Conservation (phyloP, 1,284 basidiomycete species). For the Fomitopsis schrenkii region DNA sequence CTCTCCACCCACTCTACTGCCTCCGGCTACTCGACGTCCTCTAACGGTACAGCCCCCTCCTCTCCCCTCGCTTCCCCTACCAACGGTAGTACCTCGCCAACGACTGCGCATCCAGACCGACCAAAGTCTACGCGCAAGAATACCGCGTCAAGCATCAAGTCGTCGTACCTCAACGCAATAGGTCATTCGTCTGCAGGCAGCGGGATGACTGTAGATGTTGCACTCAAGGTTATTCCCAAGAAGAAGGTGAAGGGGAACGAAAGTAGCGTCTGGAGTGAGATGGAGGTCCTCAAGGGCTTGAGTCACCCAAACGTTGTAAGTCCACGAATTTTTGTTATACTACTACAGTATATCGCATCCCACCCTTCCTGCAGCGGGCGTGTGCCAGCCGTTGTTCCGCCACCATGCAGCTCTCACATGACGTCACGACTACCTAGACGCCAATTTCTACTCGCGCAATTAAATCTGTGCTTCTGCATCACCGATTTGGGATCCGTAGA, state of each 20-base stretch:
- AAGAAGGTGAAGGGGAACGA: constrained; percentile 91
- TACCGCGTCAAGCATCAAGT: constrained; percentile 14
- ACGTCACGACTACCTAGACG: neutral
- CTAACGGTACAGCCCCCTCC: neutral
- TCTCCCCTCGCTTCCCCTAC: constrained; percentile 1
- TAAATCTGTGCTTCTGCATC: neutral
- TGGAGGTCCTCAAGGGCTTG: constrained; percentile 83
- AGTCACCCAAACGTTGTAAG: constrained; percentile 87
- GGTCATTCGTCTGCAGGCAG: constrained; percentile 13
- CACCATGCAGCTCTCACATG: neutral
- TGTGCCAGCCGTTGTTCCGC: neutral
- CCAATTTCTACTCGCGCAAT: neutral
- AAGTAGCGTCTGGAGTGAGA: constrained; percentile 83
- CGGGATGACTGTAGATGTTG: constrained; percentile 64
- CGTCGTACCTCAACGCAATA: constrained; percentile 15
- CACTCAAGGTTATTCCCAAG: constrained; percentile 86
- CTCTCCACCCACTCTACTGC: neutral
- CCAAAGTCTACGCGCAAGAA: constrained; percentile 11
- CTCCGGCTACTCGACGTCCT: neutral
- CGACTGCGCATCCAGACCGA: constrained; percentile 7
- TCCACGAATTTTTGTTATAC: constrained; percentile 9
- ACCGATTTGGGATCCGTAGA: neutral
- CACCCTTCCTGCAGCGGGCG: neutral
- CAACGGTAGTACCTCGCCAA: neutral
- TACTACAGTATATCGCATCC: too few relatives aligned